Evolutionary conservation across 495 filamentous ascomycete species (phyloP), one percentile per base, ranked within the genome.

Genomic region (Delitschia confertaspora): DNA sequence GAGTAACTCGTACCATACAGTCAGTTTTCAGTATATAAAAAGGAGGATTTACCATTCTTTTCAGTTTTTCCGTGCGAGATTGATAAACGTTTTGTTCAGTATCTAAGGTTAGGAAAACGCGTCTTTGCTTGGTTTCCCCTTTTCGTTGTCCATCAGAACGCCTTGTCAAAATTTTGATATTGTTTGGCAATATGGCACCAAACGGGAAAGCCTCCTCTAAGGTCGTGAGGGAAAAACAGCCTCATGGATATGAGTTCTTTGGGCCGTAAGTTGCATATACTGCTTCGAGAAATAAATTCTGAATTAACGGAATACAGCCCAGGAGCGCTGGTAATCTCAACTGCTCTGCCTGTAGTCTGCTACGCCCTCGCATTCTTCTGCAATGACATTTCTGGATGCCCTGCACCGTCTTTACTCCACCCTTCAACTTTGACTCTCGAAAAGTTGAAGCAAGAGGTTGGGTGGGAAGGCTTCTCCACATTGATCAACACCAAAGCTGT

Each of bases 351-450:
- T 0, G 20, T 83, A 13, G 63, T 85, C 33, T 71, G 83, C 54
- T 95, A 89, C 62, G 54, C 72, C 41, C 74, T 86, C 53, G 68
- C 78, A 25, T 94, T 95, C 59, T 65, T 85, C 52, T 95, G 91
- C 72, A 96, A 94, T 60, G 91, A 95, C 59, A 62, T 88, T 47
- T 78, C 85, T 20, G 91, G 93, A 39, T 96, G 93, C 54, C 93
- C 91, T 9, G 78, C 84, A 5, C 85, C 88, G 6, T 88, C 81
- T n/a, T 68, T 91, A 19, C 73, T 94, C 35, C 70, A 74, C 40
- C 87, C 88, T 23, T 79, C 74, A 32, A 78, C 76, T 17, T 66
- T 94, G 24, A 74, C 74, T 25, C 66, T 87, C 38, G 74, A 80
- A 10, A 68, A 73, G 55, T 65, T 94, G 55, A 89, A 88, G 61